These are phyloP conservation scores for Gamsiella multidivaricata DNA, from an alignment of 192 early-diverging fungal species.

Conservation along the genomic window DNA sequence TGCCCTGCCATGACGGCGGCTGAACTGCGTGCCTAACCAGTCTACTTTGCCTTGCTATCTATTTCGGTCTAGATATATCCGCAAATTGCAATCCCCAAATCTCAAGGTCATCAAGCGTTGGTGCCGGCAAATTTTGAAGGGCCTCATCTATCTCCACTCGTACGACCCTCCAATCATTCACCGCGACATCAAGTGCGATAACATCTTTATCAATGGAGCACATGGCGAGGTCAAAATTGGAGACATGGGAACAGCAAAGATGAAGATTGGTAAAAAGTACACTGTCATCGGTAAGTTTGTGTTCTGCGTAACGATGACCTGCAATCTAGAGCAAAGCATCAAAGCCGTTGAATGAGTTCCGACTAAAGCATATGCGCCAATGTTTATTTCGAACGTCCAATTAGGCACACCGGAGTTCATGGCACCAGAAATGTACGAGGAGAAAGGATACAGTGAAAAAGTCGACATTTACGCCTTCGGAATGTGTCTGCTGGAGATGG, in stretches of 20 bases:
- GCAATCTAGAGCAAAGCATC: too few species aligned
- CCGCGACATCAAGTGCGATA: constrained; percentile 86
- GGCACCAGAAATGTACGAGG: constrained; percentile 90
- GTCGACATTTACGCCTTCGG: constrained; percentile 90
- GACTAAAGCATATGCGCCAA: background rate
- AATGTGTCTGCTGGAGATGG: constrained; percentile 87
- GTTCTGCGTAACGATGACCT: background rate
- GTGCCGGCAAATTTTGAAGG: constrained; percentile 83
- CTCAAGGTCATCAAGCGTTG: constrained; percentile 83
- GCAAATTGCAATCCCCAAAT: constrained; percentile 76
- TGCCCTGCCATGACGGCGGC: background rate
- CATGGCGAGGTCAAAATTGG: constrained; percentile 89
- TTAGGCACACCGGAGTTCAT: constrained; percentile 82
- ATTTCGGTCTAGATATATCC: constrained; percentile 66
- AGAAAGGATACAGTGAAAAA: constrained; percentile 84
- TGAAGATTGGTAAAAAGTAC: constrained; percentile 88
- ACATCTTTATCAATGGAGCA: constrained; percentile 88
- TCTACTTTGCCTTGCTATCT: background rate
- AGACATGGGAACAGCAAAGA: constrained; percentile 87
- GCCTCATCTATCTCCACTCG: constrained; percentile 80
- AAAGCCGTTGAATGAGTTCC: too few species aligned
- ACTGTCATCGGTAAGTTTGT: constrained; percentile 76
- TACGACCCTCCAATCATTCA: constrained; percentile 85
- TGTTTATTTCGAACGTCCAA: background rate
- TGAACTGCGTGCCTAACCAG: background rate